Conservation (phyloP, 441 rosid species). For the Syzygium malaccense region DNA sequence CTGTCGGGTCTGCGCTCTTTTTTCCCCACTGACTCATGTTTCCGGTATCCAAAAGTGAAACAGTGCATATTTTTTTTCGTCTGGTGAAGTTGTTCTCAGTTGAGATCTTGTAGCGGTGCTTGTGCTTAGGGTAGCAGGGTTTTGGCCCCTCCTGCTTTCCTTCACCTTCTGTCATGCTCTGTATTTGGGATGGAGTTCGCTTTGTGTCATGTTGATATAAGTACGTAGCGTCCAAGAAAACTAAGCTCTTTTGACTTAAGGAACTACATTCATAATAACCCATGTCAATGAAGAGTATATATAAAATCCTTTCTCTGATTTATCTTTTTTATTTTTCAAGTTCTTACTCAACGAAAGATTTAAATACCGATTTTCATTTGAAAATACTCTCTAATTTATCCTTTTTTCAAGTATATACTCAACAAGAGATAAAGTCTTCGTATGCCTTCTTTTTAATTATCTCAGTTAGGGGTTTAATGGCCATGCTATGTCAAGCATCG, state of each 20-base stretch:
- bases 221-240: background rate
- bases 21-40: background rate
- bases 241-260: background rate
- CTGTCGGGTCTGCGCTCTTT: background rate
- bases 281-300: background rate
- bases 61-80: background rate
- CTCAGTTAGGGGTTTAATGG: background rate
- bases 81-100: background rate
- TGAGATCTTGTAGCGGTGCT: background rate
- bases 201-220: background rate
- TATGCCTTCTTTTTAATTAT: background rate
- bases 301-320: background rate
- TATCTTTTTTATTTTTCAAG: accelerated
- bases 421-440: background rate
- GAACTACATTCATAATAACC: background rate
- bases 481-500: background rate
- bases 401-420: background rate
- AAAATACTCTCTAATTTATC: no score
- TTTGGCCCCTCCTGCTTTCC: background rate
- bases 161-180: background rate
- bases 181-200: background rate
- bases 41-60: background rate
- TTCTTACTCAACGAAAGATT: background rate
- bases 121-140: background rate
- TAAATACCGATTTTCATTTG: no score